phyloP scores from a whole-genome alignment of 257 asterid species.

The Perilla frutescens region DNA sequence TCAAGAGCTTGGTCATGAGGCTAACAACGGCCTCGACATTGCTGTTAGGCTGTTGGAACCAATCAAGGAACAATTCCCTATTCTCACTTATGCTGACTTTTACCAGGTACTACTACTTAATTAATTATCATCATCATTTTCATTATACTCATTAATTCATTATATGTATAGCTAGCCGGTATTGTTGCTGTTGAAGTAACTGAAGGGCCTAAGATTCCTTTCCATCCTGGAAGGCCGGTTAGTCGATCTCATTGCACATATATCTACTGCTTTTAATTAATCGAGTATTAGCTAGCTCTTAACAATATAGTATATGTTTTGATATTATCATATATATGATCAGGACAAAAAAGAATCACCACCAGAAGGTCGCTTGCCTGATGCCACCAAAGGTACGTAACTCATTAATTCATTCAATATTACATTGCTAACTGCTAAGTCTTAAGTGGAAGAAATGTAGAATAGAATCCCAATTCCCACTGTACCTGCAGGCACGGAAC shows the following conservation, averaged over 20 bases:
- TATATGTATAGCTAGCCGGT: slow-evolving; percentile 49
- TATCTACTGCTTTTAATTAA: too few species aligned
- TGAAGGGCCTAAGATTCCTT: slow-evolving; percentile 64
- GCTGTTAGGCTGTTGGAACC: slow-evolving; percentile 78
- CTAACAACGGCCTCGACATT: slow-evolving; percentile 83
- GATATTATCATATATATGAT: background rate
- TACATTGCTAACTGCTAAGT: too few species aligned
- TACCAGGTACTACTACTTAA: slow-evolving; percentile 40
- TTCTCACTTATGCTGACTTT: slow-evolving; percentile 69
- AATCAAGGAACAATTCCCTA: slow-evolving; percentile 70
- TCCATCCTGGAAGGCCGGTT: slow-evolving; percentile 61
- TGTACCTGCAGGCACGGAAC: slow-evolving; percentile 46
- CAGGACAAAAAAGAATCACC: slow-evolving; percentile 64
- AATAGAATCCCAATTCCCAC: too few species aligned
- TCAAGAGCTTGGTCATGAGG: slow-evolving; percentile 68
- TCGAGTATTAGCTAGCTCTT: too few species aligned
- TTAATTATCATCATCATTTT: background rate
- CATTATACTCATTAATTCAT: background rate
- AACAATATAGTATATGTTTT: too few species aligned
- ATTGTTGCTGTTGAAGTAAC: slow-evolving; percentile 65
- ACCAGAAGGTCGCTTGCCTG: slow-evolving; percentile 62
- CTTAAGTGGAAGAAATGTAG: too few species aligned
- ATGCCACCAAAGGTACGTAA: slow-evolving; percentile 51
- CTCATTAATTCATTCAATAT: too few species aligned
- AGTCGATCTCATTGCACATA: slow-evolving; percentile 19